phyloP scores from a whole-genome alignment of 192 early-diverging fungal genomes.

The Backusella morwellensis region DNA sequence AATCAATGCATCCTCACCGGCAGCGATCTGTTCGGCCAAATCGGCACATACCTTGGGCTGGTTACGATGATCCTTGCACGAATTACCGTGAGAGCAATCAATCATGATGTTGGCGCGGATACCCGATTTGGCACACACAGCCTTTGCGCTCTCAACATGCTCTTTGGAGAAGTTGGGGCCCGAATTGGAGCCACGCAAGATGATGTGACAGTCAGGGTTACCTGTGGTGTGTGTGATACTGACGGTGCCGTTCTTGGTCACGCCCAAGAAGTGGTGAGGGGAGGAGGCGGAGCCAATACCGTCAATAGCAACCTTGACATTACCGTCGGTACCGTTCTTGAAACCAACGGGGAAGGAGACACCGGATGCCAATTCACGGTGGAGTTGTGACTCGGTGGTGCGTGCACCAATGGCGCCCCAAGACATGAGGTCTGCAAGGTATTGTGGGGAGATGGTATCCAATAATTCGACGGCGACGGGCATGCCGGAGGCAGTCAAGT shows the following conservation, averaged over 20 bases:
- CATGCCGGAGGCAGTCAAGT: slow-evolving; percentile 80
- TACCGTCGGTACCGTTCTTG: slow-evolving; percentile 98
- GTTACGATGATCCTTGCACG: slow-evolving; percentile 82
- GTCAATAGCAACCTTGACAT: slow-evolving; percentile 69
- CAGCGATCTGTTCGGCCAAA: slow-evolving; percentile 72
- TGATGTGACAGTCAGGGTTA: slow-evolving; percentile 85
- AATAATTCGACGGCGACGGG: slow-evolving; percentile 89
- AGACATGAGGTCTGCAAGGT: slow-evolving; percentile 87
- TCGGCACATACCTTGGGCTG: slow-evolving; percentile 74
- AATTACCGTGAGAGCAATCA: slow-evolving; percentile 95
- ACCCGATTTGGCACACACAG: slow-evolving; percentile 60
- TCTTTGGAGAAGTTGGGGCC: slow-evolving; percentile 86
- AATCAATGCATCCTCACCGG: slow-evolving; percentile 60
- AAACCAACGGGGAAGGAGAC: slow-evolving; percentile 97
- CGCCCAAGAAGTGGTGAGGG: slow-evolving; percentile 90
- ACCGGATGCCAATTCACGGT: slow-evolving; percentile 92
- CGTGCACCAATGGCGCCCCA: slow-evolving; percentile 98
- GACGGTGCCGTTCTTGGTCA: slow-evolving; percentile 92
- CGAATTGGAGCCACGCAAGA: slow-evolving; percentile 83
- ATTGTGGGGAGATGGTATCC: slow-evolving; percentile 96
- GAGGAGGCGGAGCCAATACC: slow-evolving; percentile 69
- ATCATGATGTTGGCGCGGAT: slow-evolving; percentile 81
- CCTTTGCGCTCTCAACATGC: slow-evolving; percentile 55
- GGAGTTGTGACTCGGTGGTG: slow-evolving; percentile 94
- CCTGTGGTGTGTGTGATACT: slow-evolving; percentile 87